Conservation (phyloP, 2,329 filamentous ascomycete genomes). For the Colletotrichum australisinense region DNA sequence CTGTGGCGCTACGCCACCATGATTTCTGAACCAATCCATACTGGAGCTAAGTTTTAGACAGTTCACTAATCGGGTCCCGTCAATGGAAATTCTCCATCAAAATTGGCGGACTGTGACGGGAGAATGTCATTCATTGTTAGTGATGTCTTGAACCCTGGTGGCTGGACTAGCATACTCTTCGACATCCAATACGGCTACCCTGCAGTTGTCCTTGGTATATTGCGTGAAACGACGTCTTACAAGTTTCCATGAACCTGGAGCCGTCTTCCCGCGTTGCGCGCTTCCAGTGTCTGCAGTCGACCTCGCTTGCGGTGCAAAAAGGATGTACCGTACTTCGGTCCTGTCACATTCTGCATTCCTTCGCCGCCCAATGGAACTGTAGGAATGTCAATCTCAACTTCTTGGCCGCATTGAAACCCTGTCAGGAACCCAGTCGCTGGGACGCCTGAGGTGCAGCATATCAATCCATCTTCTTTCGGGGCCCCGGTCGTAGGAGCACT, state of each 20-base stretch:
- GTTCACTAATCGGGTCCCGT: no score
- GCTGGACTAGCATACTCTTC: neutral
- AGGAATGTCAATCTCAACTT: neutral
- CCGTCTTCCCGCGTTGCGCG: neutral
- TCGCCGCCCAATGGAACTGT: neutral
- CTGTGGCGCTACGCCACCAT: neutral
- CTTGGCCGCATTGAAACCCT: neutral
- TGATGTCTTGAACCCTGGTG: neutral
- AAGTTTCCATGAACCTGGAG: neutral
- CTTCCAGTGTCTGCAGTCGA: neutral
- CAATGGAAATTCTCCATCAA: neutral
- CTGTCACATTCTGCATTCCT: neutral
- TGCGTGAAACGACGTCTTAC: neutral
- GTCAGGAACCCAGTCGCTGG: neutral
- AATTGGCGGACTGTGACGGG: neutral
- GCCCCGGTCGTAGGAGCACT: neutral
- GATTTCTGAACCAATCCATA: neutral
- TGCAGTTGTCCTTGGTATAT: neutral
- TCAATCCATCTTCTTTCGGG: neutral
- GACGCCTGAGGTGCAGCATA: neutral
- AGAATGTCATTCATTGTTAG: neutral
- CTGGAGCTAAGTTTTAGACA: neutral
- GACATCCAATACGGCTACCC: neutral
- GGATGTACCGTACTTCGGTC: neutral
- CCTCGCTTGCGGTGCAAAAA: no score